Evolutionary conservation across 768 basidiomycete species (phyloP).

Genomic region (Sporobolomyces phaffii): DNA sequence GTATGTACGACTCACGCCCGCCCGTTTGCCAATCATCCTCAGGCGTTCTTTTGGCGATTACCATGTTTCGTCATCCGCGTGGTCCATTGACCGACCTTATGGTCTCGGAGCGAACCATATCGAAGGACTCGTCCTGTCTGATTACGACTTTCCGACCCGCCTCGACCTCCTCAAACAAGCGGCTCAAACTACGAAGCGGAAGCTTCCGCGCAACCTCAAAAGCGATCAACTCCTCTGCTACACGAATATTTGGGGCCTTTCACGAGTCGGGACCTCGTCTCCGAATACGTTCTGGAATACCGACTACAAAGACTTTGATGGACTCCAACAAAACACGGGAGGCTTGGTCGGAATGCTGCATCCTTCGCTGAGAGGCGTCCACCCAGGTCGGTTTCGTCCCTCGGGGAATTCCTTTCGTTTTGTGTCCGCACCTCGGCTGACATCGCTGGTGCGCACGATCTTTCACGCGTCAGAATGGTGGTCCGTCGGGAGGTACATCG

Average conservation of each 20-base stretch:
- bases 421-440: no score
- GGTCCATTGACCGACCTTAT: not conserved
- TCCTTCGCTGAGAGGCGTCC: not conserved
- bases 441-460: no score
- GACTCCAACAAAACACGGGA: not conserved
- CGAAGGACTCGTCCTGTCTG: slow-evolving; percentile 18
- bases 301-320: slow-evolving; percentile 4
- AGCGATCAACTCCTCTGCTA: slow-evolving; percentile 5
- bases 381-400: slow-evolving; percentile 1
- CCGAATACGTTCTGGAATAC: not conserved
- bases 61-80: not conserved
- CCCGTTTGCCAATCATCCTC: not conserved
- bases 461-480: slow-evolving; percentile 2
- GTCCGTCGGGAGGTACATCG: slow-evolving; percentile 11
- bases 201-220: slow-evolving; percentile 7
- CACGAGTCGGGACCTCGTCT: not conserved
- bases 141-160: not conserved
- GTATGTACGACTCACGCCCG: no score
- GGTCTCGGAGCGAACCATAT: not conserved
- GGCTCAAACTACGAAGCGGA: not conserved
- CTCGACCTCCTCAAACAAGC: not conserved
- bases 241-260: not conserved
- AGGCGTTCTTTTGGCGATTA: not conserved
- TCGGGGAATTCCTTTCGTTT: no score
- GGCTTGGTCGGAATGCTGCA: not conserved